phyloP scores from a whole-genome alignment of 1,284 basidiomycete genomes.

The Gomphus sp. region DNA sequence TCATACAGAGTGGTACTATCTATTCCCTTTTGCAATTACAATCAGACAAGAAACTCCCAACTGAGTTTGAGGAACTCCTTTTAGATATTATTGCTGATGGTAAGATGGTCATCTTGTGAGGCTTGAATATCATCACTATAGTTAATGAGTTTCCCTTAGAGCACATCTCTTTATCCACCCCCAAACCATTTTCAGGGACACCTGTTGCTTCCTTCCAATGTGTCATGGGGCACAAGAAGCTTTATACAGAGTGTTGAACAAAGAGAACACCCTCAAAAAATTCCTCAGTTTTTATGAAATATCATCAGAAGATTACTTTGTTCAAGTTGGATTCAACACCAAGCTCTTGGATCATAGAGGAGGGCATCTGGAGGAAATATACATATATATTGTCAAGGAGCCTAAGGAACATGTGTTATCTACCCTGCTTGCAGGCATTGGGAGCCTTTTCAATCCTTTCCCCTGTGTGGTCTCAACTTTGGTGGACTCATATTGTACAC shows the following conservation, averaged over 20 bases:
- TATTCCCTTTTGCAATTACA: neutral
- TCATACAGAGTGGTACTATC: neutral
- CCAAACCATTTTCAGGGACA: too few relatives aligned
- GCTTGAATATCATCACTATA: neutral
- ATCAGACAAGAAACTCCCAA: neutral
- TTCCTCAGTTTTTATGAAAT: neutral
- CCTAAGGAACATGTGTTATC: neutral
- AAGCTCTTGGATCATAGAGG: neutral
- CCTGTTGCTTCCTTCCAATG: neutral
- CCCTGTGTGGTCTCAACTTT: neutral
- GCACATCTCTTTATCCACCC: too few relatives aligned
- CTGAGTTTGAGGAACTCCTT: neutral
- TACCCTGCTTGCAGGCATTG: too few relatives aligned
- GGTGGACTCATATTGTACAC: neutral
- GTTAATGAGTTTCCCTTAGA: neutral
- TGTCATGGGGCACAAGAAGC: neutral
- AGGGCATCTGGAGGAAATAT: neutral
- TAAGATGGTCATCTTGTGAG: neutral
- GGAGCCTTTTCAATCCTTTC: too few relatives aligned
- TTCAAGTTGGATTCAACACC: too few relatives aligned
- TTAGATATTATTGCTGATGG: neutral
- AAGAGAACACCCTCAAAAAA: neutral
- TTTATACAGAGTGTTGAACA: neutral
- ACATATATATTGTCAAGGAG: neutral
- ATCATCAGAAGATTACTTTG: too few relatives aligned